A percentile compares a stretch with the other conserved stretches of the same genome.
Evolutionary conservation across 2,329 filamentous ascomycete genomes (phyloP).

Genomic region (Microsporum ferrugineum): DNA sequence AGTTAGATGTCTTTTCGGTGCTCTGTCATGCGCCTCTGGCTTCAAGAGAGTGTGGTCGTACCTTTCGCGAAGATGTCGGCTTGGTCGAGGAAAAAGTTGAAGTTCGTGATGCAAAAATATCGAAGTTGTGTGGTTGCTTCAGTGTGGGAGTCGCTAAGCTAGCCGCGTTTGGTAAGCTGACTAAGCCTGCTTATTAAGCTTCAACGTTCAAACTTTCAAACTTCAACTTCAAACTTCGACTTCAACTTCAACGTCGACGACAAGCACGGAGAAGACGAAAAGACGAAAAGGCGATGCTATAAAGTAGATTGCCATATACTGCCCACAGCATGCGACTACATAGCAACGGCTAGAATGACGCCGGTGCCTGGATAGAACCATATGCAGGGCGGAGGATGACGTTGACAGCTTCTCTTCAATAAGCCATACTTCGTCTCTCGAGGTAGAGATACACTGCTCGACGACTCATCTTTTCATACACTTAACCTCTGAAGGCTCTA

Average conservation of each 20-base stretch:
- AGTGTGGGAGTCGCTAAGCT: slow-evolving; percentile 35
- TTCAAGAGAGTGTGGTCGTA: slow-evolving; percentile 20
- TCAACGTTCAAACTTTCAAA: neutral
- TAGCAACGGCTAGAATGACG: too few relatives aligned
- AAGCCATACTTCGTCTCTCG: too few relatives aligned
- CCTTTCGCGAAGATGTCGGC: slow-evolving; percentile 35
- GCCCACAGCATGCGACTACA: too few relatives aligned
- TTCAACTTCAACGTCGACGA: neutral
- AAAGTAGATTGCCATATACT: too few relatives aligned
- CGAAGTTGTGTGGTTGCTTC: slow-evolving; percentile 33
- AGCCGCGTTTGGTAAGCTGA: slow-evolving; percentile 25
- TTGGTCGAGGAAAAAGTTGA: slow-evolving; percentile 22
- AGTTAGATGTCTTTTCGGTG: neutral
- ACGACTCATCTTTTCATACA: too few relatives aligned
- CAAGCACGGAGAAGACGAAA: neutral
- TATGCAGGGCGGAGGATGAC: too few relatives aligned
- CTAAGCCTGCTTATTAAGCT: neutral
- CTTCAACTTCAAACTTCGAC: neutral
- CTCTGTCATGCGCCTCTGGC: neutral
- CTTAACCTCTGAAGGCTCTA: too few relatives aligned
- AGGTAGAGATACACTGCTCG: too few relatives aligned
- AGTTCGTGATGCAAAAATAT: slow-evolving; percentile 14
- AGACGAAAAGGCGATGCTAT: too few relatives aligned
- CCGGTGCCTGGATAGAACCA: too few relatives aligned
- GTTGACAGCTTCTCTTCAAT: too few relatives aligned